These are phyloP conservation scores for Apiospora marii DNA, from an alignment of 2,329 filamentous ascomycete genomes.

Conservation along the genomic window DNA sequence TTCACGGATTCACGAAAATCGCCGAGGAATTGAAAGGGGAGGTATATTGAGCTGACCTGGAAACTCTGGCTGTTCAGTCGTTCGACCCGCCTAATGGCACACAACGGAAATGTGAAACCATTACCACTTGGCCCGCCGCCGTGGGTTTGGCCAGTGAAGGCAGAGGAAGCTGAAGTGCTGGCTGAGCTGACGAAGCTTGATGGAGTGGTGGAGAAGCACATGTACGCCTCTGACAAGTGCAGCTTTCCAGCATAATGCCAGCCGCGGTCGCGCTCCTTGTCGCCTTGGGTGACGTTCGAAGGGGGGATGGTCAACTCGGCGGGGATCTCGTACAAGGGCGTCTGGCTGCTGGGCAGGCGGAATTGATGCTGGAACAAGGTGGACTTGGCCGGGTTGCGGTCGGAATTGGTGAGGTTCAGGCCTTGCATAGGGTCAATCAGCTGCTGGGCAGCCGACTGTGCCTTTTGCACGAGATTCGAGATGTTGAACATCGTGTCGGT, in stretches of 20 bases:
- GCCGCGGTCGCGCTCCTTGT: conserved; percentile 75
- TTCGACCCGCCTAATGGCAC: conserved; percentile 90
- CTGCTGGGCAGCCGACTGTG: conserved; percentile 73
- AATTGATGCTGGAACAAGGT: conserved; percentile 96
- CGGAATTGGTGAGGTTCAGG: conserved; percentile 74
- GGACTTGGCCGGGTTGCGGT: conserved; percentile 87
- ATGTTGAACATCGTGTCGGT: conserved; percentile 63
- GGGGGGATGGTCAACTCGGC: conserved; percentile 90
- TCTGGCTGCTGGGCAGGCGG: conserved; percentile 90
- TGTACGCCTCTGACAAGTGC: conserved; percentile 91
- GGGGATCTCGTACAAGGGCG: conserved; percentile 93
- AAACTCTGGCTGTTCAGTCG: conserved; percentile 91
- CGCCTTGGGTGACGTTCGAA: conserved; percentile 73
- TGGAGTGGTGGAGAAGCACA: conserved; percentile 95
- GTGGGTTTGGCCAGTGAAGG: conserved; percentile 91
- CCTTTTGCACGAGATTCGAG: conserved; percentile 90
- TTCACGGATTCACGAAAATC: not conserved
- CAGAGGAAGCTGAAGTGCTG: conserved; percentile 79
- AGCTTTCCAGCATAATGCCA: conserved; percentile 93
- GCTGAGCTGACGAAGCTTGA: conserved; percentile 86
- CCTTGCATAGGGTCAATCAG: conserved; percentile 90
- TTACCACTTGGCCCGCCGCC: conserved; percentile 92
- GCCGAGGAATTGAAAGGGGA: not conserved
- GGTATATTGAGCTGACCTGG: conserved; percentile 56
- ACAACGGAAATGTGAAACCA: conserved; percentile 93